These are phyloP conservation scores for Aspergillus pseudonomiae DNA, from an alignment of 2,329 filamentous ascomycete species.

Conservation along the genomic window DNA sequence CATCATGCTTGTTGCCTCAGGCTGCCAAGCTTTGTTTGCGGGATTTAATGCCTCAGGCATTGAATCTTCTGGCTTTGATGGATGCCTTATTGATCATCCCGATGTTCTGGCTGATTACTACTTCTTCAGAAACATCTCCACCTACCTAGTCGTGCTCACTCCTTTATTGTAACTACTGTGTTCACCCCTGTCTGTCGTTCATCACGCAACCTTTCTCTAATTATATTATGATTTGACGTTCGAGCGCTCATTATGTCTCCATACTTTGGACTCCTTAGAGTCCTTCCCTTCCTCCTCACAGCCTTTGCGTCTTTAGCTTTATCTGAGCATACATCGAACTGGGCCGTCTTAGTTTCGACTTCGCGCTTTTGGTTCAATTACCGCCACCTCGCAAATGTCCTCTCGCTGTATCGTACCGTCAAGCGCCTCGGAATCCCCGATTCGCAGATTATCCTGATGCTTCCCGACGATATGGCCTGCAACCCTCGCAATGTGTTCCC, in stretches of 20 bases:
- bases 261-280: conserved; percentile 28
- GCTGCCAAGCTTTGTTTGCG: background rate
- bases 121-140: background rate
- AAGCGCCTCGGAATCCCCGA: conserved; percentile 97
- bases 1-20: background rate
- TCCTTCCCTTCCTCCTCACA: conserved; percentile 30
- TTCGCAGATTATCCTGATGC: conserved; percentile 98
- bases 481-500: conserved; percentile 98
- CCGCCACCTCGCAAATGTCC: conserved; percentile 93
- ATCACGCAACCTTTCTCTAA: background rate
- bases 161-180: background rate
- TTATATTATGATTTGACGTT: conserved; percentile 22
- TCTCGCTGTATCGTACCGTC: conserved; percentile 96
- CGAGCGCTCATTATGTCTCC: conserved; percentile 30
- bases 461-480: conserved; percentile 99
- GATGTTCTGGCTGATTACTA: background rate
- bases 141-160: background rate
- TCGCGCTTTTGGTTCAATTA: conserved; percentile 99
- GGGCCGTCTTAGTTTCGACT: conserved; percentile 97
- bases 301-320: conserved; percentile 19
- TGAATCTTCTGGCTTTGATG: background rate
- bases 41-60: background rate
- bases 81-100: background rate
- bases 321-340: conserved; percentile 85
- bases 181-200: background rate